Conservation (phyloP, 2,329 filamentous ascomycete genomes). For the Colletotrichum sp. region DNA sequence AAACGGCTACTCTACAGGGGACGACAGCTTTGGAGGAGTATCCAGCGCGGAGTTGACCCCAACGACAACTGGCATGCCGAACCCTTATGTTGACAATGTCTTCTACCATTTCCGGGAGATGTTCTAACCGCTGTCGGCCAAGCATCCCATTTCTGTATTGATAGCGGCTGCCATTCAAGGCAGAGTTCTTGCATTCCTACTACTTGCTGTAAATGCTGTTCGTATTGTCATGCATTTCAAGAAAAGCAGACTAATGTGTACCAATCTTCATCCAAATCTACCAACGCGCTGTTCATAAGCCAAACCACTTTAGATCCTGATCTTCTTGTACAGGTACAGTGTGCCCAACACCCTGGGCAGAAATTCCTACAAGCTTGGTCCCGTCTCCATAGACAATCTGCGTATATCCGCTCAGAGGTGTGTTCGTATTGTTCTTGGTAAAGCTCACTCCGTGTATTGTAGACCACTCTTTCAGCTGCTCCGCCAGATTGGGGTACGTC, state of each 20-base stretch:
- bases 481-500: conserved; percentile 28
- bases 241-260: not conserved
- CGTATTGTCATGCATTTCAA: not conserved
- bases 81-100: conserved; percentile 30
- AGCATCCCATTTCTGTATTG: not conserved
- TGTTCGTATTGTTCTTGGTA: conserved; percentile 28
- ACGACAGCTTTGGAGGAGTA: conserved; percentile 27
- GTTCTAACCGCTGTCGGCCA: conserved; percentile 29
- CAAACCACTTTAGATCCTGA: conserved; percentile 23
- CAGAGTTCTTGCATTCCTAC: not conserved
- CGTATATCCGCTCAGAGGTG: conserved; percentile 32
- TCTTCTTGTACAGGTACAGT: conserved; percentile 30
- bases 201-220: not conserved
- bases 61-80: conserved; percentile 23
- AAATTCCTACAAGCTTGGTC: conserved; percentile 33
- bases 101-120: conserved; percentile 42
- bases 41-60: conserved; percentile 25
- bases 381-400: conserved; percentile 37
- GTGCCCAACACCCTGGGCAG: conserved; percentile 33
- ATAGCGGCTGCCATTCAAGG: not conserved
- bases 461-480: conserved; percentile 27
- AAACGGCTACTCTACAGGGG: conserved; percentile 35
- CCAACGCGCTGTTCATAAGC: not conserved
- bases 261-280: not conserved
- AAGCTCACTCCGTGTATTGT: conserved; percentile 24